Base-by-base conservation (phyloP, 139 green algal genomes). In the Edaphochlamys debaryana region DNA sequence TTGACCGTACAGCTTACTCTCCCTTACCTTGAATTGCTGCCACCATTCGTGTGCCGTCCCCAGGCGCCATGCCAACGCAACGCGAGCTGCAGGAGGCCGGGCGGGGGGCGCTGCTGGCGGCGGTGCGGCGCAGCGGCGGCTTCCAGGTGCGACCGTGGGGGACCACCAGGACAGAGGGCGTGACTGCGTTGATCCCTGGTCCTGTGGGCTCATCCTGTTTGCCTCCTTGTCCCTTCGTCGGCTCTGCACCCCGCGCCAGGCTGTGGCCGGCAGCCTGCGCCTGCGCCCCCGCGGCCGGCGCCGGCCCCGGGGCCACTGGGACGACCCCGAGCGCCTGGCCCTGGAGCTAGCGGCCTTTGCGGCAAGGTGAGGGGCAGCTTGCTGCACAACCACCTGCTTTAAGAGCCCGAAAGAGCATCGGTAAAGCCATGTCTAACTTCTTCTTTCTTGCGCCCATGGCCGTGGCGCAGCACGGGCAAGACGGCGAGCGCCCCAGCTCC, bases 41-140 rank as follows among this genome's bases (percentile, higher is more conserved):
- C 45, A 11, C 19, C 34, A 45, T n/a, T 17, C 45, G 3, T 48
- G n/a, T 4, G 6, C 15, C 34, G 8, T 20, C 34, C n/a, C 1
- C 50, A 83, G 77, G 64, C 36, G 45, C 41, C 4, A 58, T 83
- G 32, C 77, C 64, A 27, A 83, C 54, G 4, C 23, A 13, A 36
- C 60, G 25, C 5, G 77, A 83, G 32, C 77, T 75, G 45, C 32
- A 27, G n/a, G 37, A 67, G 20, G 38, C 45, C 27, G 77, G 63
- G 13, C 48, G 64, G 27, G 63, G 63, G 8, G 48, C 45, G 0
- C 63, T 75, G 32, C 42, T 83, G 27, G 50, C 34, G 5, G 77
- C 77, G 0, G 77, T 83, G 34, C 63, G 64, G 34, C 77, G 64
- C 23, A 4, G 20, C 6, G 63, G 45, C 60, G 77, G 34, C 30